Percentiles rank a stretch among this genome's conserved stretches.
Conservation (phyloP, 1,284 basidiomycete genomes). For the Trichosporon ovoides region DNA sequence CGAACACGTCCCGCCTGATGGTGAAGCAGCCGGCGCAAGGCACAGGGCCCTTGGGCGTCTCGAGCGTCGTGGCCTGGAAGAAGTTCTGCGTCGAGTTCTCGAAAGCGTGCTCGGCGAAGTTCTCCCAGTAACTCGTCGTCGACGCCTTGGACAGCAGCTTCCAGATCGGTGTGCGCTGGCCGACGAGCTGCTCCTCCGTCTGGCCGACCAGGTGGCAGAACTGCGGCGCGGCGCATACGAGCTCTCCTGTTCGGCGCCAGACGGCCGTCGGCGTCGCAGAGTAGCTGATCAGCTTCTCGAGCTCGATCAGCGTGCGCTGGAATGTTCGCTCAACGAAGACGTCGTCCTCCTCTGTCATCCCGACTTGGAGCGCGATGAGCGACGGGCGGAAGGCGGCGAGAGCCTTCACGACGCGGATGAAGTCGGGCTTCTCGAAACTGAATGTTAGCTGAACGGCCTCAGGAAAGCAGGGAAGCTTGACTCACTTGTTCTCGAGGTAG, state of each 20-base stretch:
- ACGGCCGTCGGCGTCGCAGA: slow-evolving; percentile 99
- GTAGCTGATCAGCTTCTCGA: slow-evolving; percentile 94
- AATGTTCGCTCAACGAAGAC: slow-evolving; percentile 93
- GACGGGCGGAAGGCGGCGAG: slow-evolving; percentile 91
- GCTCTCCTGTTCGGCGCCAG: slow-evolving; percentile 96
- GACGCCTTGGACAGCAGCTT: slow-evolving; percentile 87
- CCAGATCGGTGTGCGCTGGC: slow-evolving; percentile 75
- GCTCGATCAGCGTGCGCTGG: slow-evolving; percentile 85
- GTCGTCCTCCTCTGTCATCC: slow-evolving; percentile 84
- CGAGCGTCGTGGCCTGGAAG: slow-evolving; percentile 77
- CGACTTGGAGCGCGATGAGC: slow-evolving; percentile 93
- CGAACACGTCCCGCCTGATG: slow-evolving; percentile 68
- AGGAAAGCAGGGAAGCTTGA: no score
- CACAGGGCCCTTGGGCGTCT: slow-evolving; percentile 44
- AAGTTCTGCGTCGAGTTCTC: slow-evolving; percentile 94
- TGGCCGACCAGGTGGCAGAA: slow-evolving; percentile 91
- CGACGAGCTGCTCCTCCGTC: slow-evolving; percentile 74
- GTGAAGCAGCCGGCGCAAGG: slow-evolving; percentile 81
- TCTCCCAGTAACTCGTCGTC: slow-evolving; percentile 91
- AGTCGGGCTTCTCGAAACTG: slow-evolving; percentile 93
- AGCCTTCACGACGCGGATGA: slow-evolving; percentile 86
- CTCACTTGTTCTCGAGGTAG: slow-evolving; percentile 71
- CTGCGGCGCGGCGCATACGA: slow-evolving; percentile 91
- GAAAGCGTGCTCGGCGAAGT: slow-evolving; percentile 88
- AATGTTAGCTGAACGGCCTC: slow-evolving; percentile 10